A percentile compares a stretch with the other conserved stretches of the same genome.
These are phyloP conservation scores for Parafenestella ontariensis DNA, from an alignment of 2,329 filamentous ascomycete species.

Conservation along the genomic window DNA sequence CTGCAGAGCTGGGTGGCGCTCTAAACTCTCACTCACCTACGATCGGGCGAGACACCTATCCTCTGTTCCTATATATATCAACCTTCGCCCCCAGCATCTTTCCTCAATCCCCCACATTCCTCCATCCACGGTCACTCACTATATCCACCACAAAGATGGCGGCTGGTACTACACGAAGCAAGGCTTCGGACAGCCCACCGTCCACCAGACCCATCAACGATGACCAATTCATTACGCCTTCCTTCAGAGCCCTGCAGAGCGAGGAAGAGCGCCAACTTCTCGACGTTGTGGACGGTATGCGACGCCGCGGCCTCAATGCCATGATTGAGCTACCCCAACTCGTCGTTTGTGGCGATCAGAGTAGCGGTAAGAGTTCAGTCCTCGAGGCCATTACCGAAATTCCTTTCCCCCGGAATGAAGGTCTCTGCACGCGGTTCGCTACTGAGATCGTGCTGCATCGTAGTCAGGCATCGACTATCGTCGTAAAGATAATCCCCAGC, in stretches of 20 bases:
- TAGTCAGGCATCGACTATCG: conserved; percentile 11
- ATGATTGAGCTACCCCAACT: conserved; percentile 42
- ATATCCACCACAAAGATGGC: neutral
- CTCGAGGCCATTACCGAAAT: conserved; percentile 69
- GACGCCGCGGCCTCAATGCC: conserved; percentile 53
- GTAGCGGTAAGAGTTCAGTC: conserved; percentile 69
- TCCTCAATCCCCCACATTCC: neutral
- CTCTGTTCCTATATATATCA: neutral
- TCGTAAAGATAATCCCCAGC: conserved; percentile 39
- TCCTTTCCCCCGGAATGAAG: conserved; percentile 63
- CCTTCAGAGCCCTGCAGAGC: conserved; percentile 53
- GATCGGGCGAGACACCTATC: neutral
- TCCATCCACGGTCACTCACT: neutral
- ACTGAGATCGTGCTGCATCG: conserved; percentile 53
- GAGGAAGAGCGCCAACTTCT: conserved; percentile 58
- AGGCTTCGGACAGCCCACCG: neutral
- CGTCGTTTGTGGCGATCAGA: conserved; percentile 58
- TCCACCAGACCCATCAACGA: neutral
- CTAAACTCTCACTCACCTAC: neutral
- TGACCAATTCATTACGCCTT: conserved; percentile 35
- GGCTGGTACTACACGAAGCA: neutral
- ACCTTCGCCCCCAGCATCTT: neutral
- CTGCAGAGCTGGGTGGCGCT: neutral
- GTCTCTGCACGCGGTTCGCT: conserved; percentile 66
- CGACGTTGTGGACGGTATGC: conserved; percentile 61